phyloP scores from a whole-genome alignment of 441 rosid species.

The Croton setiger region DNA sequence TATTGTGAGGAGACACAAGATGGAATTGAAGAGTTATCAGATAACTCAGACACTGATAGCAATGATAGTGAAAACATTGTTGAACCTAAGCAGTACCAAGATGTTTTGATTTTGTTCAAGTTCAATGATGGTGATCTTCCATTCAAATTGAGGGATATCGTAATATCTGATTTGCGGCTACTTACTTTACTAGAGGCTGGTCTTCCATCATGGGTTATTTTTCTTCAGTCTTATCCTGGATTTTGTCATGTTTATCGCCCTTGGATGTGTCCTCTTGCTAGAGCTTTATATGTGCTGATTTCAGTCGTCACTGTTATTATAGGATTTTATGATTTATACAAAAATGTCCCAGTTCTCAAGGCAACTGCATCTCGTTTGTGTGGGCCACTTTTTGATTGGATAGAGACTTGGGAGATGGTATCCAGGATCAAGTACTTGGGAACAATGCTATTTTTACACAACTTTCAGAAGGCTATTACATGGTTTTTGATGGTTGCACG shows the following conservation, averaged over 20 bases:
- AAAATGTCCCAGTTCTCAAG: constrained; percentile 95
- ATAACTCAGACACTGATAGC: constrained; percentile 34
- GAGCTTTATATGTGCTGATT: constrained; percentile 75
- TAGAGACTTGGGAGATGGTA: constrained; percentile 98
- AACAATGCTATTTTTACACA: constrained; percentile 94
- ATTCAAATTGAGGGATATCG: constrained; percentile 62
- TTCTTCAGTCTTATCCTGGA: constrained; percentile 94
- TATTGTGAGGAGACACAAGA: constrained; percentile 56
- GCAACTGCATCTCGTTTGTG: constrained; percentile 77
- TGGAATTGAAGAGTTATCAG: constrained; percentile 34
- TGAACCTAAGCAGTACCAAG: constrained; percentile 60
- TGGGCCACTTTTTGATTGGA: constrained; percentile 93
- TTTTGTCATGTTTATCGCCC: constrained; percentile 92
- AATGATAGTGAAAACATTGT: constrained; percentile 38
- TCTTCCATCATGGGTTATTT: constrained; percentile 96
- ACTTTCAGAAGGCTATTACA: constrained; percentile 77
- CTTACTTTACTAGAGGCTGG: constrained; percentile 93
- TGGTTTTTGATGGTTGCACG: constrained; percentile 54
- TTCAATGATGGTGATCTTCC: constrained; percentile 79
- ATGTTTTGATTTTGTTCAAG: constrained; percentile 71
- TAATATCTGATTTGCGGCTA: constrained; percentile 71
- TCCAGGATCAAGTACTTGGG: constrained; percentile 92
- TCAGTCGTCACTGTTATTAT: constrained; percentile 79
- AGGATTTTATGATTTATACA: constrained; percentile 93
- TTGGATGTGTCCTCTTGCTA: constrained; percentile 98